Evolutionary conservation across 306 rosid genomes (phyloP).

Genomic region (Dalbergia oliveri): DNA sequence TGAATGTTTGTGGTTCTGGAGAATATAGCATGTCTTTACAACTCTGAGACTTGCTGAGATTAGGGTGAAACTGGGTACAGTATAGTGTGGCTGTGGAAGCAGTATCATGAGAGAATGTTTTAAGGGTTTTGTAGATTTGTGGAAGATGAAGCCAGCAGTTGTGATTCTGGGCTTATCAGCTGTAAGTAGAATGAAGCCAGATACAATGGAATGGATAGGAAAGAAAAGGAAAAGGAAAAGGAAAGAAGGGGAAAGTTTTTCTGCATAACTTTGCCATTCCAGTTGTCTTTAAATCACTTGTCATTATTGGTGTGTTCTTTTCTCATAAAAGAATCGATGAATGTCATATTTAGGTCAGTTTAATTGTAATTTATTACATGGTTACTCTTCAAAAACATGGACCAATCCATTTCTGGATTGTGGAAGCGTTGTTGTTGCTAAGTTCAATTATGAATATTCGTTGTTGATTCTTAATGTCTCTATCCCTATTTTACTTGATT

Average conservation of each 20-base stretch:
- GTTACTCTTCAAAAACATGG: background rate
- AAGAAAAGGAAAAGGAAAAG: background rate
- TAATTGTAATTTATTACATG: background rate
- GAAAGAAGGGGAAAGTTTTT: background rate
- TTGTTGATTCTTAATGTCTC: conserved; percentile 4
- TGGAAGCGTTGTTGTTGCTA: background rate
- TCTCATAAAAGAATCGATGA: background rate
- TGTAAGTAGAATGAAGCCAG: background rate
- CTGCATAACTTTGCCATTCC: background rate
- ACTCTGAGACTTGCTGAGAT: background rate
- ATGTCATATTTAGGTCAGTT: background rate
- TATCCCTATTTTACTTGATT: background rate
- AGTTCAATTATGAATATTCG: background rate
- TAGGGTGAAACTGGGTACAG: background rate
- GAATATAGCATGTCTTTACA: conserved; percentile 22
- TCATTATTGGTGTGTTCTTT: background rate
- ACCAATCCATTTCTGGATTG: background rate
- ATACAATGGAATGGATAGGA: background rate
- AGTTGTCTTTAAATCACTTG: background rate
- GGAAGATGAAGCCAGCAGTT: background rate
- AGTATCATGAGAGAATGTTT: conserved; percentile 15
- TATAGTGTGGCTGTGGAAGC: conserved; percentile 12
- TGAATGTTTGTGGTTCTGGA: conserved; percentile 25
- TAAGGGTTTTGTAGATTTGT: conserved; percentile 2
- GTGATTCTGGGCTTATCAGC: background rate